Percentiles rank a stretch among this genome's conserved stretches.
phyloP scores from a whole-genome alignment of 768 basidiomycete genomes.

The Fistulinella prunicolor region DNA sequence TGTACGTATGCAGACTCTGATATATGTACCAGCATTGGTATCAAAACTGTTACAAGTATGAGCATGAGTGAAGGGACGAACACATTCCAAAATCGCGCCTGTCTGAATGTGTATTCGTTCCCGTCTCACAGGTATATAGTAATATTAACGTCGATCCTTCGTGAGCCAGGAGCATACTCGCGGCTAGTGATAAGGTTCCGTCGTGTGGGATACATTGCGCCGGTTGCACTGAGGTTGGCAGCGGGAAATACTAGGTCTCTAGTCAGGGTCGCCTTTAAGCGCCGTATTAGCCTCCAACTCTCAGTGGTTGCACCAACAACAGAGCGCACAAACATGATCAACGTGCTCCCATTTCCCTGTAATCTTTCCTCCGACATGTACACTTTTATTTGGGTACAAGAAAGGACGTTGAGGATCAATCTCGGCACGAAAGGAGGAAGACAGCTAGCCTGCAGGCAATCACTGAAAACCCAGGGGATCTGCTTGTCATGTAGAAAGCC shows the following conservation, averaged over 20 bases:
- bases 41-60: not conserved
- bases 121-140: slow-evolving; percentile 24
- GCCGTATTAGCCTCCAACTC: not conserved
- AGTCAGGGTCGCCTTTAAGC: slow-evolving; percentile 44
- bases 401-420: not conserved
- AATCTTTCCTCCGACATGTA: slow-evolving; percentile 50
- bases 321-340: slow-evolving; percentile 47
- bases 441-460: slow-evolving; percentile 55
- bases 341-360: slow-evolving; percentile 69
- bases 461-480: slow-evolving; percentile 72
- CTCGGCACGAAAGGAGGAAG: not conserved
- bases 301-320: not conserved
- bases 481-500: slow-evolving; percentile 67
- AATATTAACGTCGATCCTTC: not conserved
- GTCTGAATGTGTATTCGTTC: slow-evolving; percentile 74
- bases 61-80: slow-evolving; percentile 35
- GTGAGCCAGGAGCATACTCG: slow-evolving; percentile 32
- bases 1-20: slow-evolving; percentile 23
- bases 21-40: not conserved
- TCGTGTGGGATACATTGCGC: slow-evolving; percentile 60
- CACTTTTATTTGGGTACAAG: not conserved
- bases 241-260: no score
- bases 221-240: slow-evolving; percentile 39
- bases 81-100: slow-evolving; percentile 63
- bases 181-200: slow-evolving; percentile 54